Conservation (phyloP, 306 rosid genomes). For the Luffa acutangula region DNA sequence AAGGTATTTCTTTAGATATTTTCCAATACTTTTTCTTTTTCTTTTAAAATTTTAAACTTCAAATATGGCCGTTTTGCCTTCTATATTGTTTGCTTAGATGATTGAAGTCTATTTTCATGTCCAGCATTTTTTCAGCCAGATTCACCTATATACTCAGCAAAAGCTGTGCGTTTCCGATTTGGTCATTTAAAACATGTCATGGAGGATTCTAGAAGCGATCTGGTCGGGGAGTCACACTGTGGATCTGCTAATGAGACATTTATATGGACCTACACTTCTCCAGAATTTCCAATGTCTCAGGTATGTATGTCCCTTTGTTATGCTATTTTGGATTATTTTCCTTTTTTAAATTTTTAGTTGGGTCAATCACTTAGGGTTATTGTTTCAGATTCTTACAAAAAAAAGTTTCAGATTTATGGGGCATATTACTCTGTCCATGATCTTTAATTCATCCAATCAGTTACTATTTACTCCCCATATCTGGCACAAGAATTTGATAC, state of each 20-base stretch:
- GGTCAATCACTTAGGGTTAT: not conserved
- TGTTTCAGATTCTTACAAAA: not conserved
- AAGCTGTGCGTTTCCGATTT: slow-evolving; percentile 59
- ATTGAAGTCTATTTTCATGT: slow-evolving; percentile 9
- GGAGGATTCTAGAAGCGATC: slow-evolving; percentile 13
- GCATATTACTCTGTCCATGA: not conserved
- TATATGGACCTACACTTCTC: slow-evolving; percentile 78
- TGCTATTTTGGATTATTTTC: too few species aligned
- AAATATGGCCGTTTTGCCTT: slow-evolving; percentile 7
- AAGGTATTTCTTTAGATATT: slow-evolving; percentile 35
- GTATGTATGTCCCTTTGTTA: slow-evolving; percentile 9
- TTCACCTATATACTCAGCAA: slow-evolving; percentile 69
- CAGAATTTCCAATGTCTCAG: slow-evolving; percentile 70
- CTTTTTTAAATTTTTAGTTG: not conserved
- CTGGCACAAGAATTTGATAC: not conserved
- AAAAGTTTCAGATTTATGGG: not conserved
- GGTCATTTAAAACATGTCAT: slow-evolving; percentile 40
- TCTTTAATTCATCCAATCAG: not conserved
- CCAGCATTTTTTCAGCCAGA: slow-evolving; percentile 67
- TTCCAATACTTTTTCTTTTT: slow-evolving; percentile 4
- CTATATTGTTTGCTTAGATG: slow-evolving; percentile 10
- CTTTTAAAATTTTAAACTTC: not conserved
- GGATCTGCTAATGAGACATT: slow-evolving; percentile 29
- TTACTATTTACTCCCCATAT: not conserved
- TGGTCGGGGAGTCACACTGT: not conserved